Conservation (phyloP, 768 basidiomycete genomes). For the Arthromyces matolae region DNA sequence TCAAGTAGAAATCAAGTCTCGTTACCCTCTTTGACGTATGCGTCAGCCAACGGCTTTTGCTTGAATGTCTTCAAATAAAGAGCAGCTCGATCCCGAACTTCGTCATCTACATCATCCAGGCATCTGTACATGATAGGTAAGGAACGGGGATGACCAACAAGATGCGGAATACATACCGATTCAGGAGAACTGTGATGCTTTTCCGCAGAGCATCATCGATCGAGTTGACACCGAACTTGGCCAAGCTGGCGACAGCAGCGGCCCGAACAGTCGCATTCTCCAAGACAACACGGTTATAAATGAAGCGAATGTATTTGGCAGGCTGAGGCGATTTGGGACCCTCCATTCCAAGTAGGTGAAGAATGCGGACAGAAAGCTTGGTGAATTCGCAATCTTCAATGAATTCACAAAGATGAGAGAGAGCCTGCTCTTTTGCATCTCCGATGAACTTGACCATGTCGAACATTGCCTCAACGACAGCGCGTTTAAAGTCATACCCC, state of each 20-base stretch:
- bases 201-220: slow-evolving; percentile 72
- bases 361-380: slow-evolving; percentile 94
- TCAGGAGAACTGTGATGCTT: slow-evolving; percentile 85
- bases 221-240: slow-evolving; percentile 94
- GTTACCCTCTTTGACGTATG: slow-evolving; percentile 89
- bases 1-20: neutral
- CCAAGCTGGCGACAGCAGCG: slow-evolving; percentile 90
- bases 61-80: slow-evolving; percentile 86
- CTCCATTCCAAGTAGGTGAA: slow-evolving; percentile 92
- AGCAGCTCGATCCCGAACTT: slow-evolving; percentile 96
- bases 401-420: slow-evolving; percentile 98
- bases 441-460: slow-evolving; percentile 99
- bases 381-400: slow-evolving; percentile 99
- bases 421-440: slow-evolving; percentile 94
- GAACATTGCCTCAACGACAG: slow-evolving; percentile 98
- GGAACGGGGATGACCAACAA: neutral
- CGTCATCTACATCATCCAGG: slow-evolving; percentile 97
- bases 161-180: slow-evolving; percentile 47
- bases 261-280: slow-evolving; percentile 98
- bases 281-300: slow-evolving; percentile 98
- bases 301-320: slow-evolving; percentile 97
- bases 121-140: slow-evolving; percentile 50
- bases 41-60: slow-evolving; percentile 74
- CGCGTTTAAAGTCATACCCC: slow-evolving; percentile 98
- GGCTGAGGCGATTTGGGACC: slow-evolving; percentile 96